These are phyloP conservation scores for Phytomonas serpens DNA, from an alignment of 208 protist genomes.

Conservation along the genomic window DNA sequence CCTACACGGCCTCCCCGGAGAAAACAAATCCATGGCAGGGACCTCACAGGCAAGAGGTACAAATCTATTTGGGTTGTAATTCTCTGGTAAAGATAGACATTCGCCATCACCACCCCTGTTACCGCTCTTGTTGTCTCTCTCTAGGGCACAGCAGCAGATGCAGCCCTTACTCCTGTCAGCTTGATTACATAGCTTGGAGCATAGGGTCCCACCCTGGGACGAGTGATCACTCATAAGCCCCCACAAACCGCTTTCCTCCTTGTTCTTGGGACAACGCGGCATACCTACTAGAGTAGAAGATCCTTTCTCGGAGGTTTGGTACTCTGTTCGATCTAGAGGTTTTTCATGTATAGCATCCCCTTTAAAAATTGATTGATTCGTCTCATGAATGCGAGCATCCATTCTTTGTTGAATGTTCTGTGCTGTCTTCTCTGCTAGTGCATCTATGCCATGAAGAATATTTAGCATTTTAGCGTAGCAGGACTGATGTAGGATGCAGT, in stretches of 20 bases:
- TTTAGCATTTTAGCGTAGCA: not conserved
- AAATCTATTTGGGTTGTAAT: not conserved
- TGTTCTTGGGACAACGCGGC: not conserved
- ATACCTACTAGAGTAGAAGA: not conserved
- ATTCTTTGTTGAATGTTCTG: not conserved
- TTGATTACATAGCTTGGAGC: not conserved
- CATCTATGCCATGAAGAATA: not conserved
- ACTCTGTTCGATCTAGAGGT: not conserved
- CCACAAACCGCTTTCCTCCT: not conserved
- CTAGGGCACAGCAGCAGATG: not conserved
- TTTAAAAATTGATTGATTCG: not conserved
- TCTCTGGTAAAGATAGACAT: not conserved
- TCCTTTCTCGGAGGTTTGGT: not conserved
- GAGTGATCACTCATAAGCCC: not conserved
- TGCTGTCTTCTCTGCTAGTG: not conserved
- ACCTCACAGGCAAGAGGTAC: not conserved
- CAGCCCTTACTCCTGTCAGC: not conserved
- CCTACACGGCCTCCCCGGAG: not conserved
- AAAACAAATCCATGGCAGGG: not conserved
- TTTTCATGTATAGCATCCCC: not conserved
- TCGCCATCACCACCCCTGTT: not conserved
- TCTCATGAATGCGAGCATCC: not conserved
- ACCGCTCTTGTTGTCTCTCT: not conserved
- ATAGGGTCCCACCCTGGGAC: not conserved
- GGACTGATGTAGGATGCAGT: not conserved